Percentiles rank a stretch among this genome's conserved stretches.
Conservation (phyloP, 805 yeast species). For the Ogataea zsoltii region DNA sequence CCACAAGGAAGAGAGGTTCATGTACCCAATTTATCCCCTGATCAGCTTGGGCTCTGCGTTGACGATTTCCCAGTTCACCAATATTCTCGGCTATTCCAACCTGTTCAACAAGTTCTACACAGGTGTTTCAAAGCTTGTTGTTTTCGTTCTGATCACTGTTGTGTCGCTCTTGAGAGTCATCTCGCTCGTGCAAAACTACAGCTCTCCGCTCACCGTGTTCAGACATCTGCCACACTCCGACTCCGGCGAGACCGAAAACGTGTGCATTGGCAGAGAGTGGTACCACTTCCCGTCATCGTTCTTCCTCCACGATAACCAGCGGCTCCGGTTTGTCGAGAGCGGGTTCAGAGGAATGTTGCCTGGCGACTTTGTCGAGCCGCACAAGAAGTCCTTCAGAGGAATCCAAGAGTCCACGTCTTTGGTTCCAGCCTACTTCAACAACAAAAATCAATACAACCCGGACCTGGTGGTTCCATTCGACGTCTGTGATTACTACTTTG, state of each 20-base stretch:
- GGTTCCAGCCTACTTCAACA: slow-evolving; percentile 71
- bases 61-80: slow-evolving; percentile 28
- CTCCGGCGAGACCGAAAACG: slow-evolving; percentile 39
- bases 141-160: slow-evolving; percentile 21
- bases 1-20: slow-evolving; percentile 90
- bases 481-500: slow-evolving; percentile 71
- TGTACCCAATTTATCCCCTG: slow-evolving; percentile 81
- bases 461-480: slow-evolving; percentile 51
- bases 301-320: slow-evolving; percentile 62
- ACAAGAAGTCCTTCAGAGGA: slow-evolving; percentile 18
- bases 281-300: slow-evolving; percentile 88
- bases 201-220: slow-evolving; percentile 69
- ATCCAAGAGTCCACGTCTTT: slow-evolving; percentile 41
- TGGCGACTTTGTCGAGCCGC: slow-evolving; percentile 67
- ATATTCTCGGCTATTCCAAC: slow-evolving; percentile 15
- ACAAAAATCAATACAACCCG: slow-evolving; percentile 64
- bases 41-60: slow-evolving; percentile 64
- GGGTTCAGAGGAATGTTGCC: slow-evolving; percentile 89
- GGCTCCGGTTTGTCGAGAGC: slow-evolving; percentile 68
- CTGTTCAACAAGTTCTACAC: slow-evolving; percentile 14
- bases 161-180: slow-evolving; percentile 52
- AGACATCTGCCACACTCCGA: slow-evolving; percentile 37
- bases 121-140: slow-evolving; percentile 6
- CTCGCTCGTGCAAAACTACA: slow-evolving; percentile 65
- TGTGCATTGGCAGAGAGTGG: slow-evolving; percentile 96